A percentile compares a stretch with the other conserved stretches of the same genome.
These are phyloP conservation scores for Calonectria leucothoes DNA, from an alignment of 2,329 filamentous ascomycete species.

Conservation along the genomic window DNA sequence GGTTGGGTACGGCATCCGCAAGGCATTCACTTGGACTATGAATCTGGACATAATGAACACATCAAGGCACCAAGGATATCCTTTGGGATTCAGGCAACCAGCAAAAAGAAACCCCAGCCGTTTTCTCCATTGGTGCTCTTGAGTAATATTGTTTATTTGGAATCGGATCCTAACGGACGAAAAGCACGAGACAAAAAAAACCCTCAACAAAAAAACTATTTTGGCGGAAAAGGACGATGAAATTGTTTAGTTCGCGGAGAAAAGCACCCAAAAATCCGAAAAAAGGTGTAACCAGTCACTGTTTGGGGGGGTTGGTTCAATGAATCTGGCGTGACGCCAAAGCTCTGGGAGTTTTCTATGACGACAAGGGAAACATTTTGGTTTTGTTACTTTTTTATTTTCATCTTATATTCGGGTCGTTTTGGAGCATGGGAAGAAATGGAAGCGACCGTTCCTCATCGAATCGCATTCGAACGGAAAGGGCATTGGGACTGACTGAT, in stretches of 20 bases:
- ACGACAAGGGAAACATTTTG: constrained; percentile 18
- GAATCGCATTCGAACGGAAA: constrained; percentile 37
- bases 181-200: constrained; percentile 20
- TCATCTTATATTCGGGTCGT: constrained; percentile 4
- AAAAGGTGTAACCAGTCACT: constrained; percentile 18
- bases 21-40: constrained; percentile 10
- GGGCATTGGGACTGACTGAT: constrained; percentile 33
- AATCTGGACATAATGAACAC: background rate
- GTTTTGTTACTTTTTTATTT: background rate
- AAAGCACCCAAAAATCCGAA: constrained; percentile 14
- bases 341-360: constrained; percentile 35
- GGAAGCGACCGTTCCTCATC: constrained; percentile 33
- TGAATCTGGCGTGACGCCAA: constrained; percentile 20
- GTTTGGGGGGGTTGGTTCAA: constrained; percentile 17
- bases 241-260: background rate
- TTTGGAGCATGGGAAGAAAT: constrained; percentile 36
- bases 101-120: background rate
- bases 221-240: background rate
- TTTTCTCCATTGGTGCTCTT: constrained; percentile 2
- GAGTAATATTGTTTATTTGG: background rate
- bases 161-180: background rate
- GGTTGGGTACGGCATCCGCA: constrained; percentile 9
- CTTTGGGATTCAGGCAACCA: background rate
- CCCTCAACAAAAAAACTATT: constrained; percentile 12
- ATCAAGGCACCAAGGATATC: constrained; percentile 9